Evolutionary conservation across 352 stramenopile species (phyloP), one percentile per base, ranked within the genome.

Genomic region (Aphanomyces stellatus): DNA sequence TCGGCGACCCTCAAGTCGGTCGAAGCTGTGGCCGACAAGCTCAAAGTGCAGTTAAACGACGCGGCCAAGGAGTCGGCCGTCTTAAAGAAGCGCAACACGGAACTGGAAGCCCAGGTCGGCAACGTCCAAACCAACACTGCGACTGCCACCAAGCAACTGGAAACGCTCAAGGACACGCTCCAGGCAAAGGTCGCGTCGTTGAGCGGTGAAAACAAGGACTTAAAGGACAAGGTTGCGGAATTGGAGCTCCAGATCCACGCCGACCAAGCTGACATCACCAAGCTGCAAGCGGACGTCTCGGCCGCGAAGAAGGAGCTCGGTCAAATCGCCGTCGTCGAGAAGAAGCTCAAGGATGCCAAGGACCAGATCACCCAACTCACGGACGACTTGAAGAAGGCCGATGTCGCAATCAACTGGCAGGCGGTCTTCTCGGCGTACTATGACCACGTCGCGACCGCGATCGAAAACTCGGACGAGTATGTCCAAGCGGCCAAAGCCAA

Each of bases 191-290:
- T 53, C 19, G 30, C 28, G 31, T 28, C 41, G 25, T 17, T 67
- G 4, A 41, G 3, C 13, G 22, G 13, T 13, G 60, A 56, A n/a
- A 67, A 59, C 22, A 41, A 67, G 49, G 60, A 41, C 11, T 27
- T 67, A 10, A 56, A 46, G 28, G 60, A 67, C 60, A 67, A 67
- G 34, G 37, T 67, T 4, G 24, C 28, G n/a, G 48, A 67, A 24
- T 31, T 60, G 30, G 49, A 67, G n/a, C 19, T 40, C 4, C 28
- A 56, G 10, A 30, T 57, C 24, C 19, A 37, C n/a, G 40, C 60
- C 17, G 37, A 67, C 27, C 41, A 67, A 42, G 24, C 5, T 11
- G 19, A 51, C 19, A 67, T 67, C 34, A 31, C 28, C 5, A 33
- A 17, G n/a, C 60, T 67, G 1, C 37, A 67, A 33, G 42, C 30